These are phyloP conservation scores for Fagopyrum esculentum DNA, from an alignment of 148 eudicot species.

Conservation along the genomic window DNA sequence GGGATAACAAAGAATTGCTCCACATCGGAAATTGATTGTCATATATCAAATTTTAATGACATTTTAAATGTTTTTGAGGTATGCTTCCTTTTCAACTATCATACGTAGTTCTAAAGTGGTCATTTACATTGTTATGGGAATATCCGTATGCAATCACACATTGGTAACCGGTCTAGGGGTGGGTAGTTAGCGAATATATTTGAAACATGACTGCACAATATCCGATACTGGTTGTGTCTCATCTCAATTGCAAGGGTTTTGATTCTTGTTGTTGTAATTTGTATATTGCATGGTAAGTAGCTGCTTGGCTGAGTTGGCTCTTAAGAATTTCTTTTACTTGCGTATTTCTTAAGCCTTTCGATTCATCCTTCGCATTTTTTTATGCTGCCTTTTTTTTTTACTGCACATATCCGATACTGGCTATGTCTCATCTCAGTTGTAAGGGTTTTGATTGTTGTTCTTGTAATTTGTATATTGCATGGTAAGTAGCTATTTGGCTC, in stretches of 20 bases:
- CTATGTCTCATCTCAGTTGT: background rate
- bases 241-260: background rate
- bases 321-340: background rate
- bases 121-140: background rate
- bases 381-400: too few relatives aligned
- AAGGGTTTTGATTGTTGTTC: background rate
- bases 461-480: background rate
- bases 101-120: background rate
- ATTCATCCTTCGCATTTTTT: too few relatives aligned
- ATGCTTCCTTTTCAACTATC: constrained; percentile 11
- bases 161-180: background rate
- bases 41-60: constrained; percentile 55
- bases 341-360: too few relatives aligned
- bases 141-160: background rate
- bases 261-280: background rate
- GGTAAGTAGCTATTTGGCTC: background rate
- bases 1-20: constrained; percentile 50
- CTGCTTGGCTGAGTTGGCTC: background rate
- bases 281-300: background rate
- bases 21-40: constrained; percentile 48
- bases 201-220: background rate
- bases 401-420: background rate
- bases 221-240: background rate
- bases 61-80: constrained; percentile 76
- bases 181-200: background rate